phyloP scores from a whole-genome alignment of 805 yeast species.

The Candida vartiovaarae region DNA sequence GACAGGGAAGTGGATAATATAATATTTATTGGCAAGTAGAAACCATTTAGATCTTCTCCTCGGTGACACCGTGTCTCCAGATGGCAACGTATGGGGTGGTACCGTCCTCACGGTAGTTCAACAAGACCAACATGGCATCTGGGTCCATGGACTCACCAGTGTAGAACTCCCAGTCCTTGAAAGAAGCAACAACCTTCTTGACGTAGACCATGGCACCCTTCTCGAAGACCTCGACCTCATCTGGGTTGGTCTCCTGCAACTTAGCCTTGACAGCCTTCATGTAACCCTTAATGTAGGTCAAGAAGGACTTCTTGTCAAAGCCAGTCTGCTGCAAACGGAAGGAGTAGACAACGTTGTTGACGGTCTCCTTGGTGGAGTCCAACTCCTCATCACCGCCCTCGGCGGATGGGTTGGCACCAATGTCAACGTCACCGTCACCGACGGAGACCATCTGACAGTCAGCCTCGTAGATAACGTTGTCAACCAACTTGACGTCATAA shows the following conservation, averaged over 20 bases:
- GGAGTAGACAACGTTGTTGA: slow-evolving; percentile 97
- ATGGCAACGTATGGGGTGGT: slow-evolving; percentile 92
- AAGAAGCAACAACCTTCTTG: slow-evolving; percentile 91
- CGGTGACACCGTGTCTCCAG: slow-evolving; percentile 98
- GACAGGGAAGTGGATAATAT: no score
- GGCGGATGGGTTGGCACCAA: slow-evolving; percentile 99
- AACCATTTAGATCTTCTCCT: slow-evolving; percentile 72
- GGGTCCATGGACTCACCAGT: slow-evolving; percentile 99
- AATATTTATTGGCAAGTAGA: background rate
- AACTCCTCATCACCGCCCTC: slow-evolving; percentile 79
- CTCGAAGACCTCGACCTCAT: slow-evolving; percentile 80
- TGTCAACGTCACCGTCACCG: slow-evolving; percentile 89
- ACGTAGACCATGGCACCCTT: slow-evolving; percentile 96
- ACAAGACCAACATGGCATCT: slow-evolving; percentile 95
- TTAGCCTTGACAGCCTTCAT: slow-evolving; percentile 93
- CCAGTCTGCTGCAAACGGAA: slow-evolving; percentile 95
- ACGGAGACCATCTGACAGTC: slow-evolving; percentile 91
- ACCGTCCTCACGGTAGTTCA: slow-evolving; percentile 99
- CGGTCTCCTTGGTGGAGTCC: slow-evolving; percentile 83
- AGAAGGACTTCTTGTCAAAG: slow-evolving; percentile 97
- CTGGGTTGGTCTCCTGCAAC: slow-evolving; percentile 87
- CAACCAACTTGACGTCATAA: slow-evolving; percentile 82
- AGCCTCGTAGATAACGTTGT: slow-evolving; percentile 91
- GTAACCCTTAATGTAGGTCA: slow-evolving; percentile 97
- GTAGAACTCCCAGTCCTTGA: slow-evolving; percentile 99